phyloP scores from a whole-genome alignment of 2,329 filamentous ascomycete species.

The Ophiostoma montium region DNA sequence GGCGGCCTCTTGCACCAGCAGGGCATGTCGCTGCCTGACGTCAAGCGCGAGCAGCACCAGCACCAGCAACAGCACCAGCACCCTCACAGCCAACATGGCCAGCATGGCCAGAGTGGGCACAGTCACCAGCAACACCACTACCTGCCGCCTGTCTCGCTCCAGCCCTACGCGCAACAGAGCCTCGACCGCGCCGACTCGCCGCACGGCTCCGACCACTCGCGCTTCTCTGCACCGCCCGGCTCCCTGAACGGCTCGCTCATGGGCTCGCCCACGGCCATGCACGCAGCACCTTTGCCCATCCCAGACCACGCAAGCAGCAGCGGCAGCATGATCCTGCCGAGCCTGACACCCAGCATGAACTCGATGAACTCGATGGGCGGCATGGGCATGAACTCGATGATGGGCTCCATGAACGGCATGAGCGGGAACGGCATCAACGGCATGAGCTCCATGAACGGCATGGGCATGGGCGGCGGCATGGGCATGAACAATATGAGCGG shows the following conservation, averaged over 20 bases:
- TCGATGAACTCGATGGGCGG: neutral
- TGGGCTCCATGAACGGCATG: neutral
- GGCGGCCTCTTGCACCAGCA: slow-evolving; percentile 22
- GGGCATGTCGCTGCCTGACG: slow-evolving; percentile 17
- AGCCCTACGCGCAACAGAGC: slow-evolving; percentile 16
- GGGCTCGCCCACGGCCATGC: slow-evolving; percentile 37
- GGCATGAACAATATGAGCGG: neutral
- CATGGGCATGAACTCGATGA: slow-evolving; percentile 7
- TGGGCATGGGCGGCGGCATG: neutral
- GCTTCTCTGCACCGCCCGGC: slow-evolving; percentile 30
- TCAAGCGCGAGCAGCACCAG: slow-evolving; percentile 6
- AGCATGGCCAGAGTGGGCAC: slow-evolving; percentile 4
- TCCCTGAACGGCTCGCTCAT: slow-evolving; percentile 32
- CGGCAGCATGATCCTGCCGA: slow-evolving; percentile 28
- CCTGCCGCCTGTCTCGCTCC: slow-evolving; percentile 11
- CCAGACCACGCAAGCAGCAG: slow-evolving; percentile 25
- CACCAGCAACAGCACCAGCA: slow-evolving; percentile 7
- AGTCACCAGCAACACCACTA: slow-evolving; percentile 7
- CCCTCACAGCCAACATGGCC: slow-evolving; percentile 3
- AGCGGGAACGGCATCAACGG: neutral
- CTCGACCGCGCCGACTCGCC: slow-evolving; percentile 44
- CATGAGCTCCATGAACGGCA: neutral
- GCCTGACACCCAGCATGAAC: slow-evolving; percentile 23
- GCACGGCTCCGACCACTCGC: slow-evolving; percentile 45
- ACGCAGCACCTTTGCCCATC: slow-evolving; percentile 30